Percentiles rank a stretch among this genome's conserved stretches.
Evolutionary conservation across 208 protist genomes (phyloP).

Genomic region (Trypanosoma theileri): DNA sequence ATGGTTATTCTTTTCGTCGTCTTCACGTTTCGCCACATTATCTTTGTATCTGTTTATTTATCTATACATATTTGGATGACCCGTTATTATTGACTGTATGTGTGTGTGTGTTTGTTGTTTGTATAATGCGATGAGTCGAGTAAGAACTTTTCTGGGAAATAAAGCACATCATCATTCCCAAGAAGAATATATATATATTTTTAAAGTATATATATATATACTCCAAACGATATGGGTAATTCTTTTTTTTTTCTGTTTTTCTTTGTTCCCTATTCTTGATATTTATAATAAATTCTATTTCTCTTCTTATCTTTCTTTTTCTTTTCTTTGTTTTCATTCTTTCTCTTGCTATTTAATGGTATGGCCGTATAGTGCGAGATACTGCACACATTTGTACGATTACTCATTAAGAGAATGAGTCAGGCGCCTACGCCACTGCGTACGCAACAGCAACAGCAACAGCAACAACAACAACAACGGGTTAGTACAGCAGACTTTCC

Average conservation of each 20-base stretch:
- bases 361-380: neutral
- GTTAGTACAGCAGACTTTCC: neutral
- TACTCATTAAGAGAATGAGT: neutral
- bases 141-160: neutral
- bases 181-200: neutral
- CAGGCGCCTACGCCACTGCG: no score
- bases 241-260: neutral
- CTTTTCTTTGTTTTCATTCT: neutral
- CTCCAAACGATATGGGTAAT: no score
- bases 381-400: neutral
- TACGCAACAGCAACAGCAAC: no score
- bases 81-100: neutral
- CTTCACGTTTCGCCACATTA: neutral
- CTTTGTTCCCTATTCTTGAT: neutral
- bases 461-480: no score
- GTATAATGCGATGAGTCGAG: neutral
- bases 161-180: no score
- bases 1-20: neutral
- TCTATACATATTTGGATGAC: neutral
- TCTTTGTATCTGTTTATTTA: neutral
- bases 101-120: constrained; percentile 5
- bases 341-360: neutral
- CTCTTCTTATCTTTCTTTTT: neutral
- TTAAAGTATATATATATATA: constrained; percentile 5
- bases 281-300: neutral